These are phyloP conservation scores for Closterium sp. DNA, from an alignment of 139 green algal genomes.

Conservation along the genomic window DNA sequence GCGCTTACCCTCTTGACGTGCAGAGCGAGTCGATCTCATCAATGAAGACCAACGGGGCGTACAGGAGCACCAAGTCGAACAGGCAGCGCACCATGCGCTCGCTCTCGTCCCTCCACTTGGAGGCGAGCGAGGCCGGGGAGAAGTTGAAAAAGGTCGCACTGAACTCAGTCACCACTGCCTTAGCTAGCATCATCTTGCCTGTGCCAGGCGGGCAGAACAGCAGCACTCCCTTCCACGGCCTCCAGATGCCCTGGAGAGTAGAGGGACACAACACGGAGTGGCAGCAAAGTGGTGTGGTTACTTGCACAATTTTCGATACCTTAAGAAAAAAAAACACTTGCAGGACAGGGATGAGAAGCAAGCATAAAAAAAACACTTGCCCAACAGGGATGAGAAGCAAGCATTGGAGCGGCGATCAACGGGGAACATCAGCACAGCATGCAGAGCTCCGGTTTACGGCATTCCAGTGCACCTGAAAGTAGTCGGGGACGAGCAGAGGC, in stretches of 20 bases:
- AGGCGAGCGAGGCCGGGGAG: conserved; percentile 81
- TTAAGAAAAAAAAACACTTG: too few species aligned
- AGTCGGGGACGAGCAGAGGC: too few species aligned
- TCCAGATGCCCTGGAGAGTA: conserved; percentile 75
- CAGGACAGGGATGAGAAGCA: too few species aligned
- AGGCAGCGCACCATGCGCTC: conserved; percentile 83
- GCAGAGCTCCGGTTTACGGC: too few species aligned
- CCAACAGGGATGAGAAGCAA: too few species aligned
- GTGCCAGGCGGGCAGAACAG: conserved; percentile 89
- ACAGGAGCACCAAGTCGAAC: conserved; percentile 84
- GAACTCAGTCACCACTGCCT: conserved; percentile 80
- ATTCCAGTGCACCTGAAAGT: too few species aligned
- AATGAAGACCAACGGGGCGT: conserved; percentile 88
- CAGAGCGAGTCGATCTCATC: conserved; percentile 96
- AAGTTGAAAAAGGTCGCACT: conserved; percentile 91
- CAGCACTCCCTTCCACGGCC: conserved; percentile 88
- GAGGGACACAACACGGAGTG: too few species aligned
- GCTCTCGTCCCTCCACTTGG: conserved; percentile 76
- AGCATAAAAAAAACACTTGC: too few species aligned
- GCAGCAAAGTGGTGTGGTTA: too few species aligned
- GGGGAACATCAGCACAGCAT: too few species aligned
- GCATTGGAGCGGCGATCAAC: too few species aligned
- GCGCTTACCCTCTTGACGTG: neutral
- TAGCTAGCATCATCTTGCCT: conserved; percentile 88
- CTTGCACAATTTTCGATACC: too few species aligned